Conservation (phyloP, 1,284 basidiomycete species). For the Cerioporus squamosus region DNA sequence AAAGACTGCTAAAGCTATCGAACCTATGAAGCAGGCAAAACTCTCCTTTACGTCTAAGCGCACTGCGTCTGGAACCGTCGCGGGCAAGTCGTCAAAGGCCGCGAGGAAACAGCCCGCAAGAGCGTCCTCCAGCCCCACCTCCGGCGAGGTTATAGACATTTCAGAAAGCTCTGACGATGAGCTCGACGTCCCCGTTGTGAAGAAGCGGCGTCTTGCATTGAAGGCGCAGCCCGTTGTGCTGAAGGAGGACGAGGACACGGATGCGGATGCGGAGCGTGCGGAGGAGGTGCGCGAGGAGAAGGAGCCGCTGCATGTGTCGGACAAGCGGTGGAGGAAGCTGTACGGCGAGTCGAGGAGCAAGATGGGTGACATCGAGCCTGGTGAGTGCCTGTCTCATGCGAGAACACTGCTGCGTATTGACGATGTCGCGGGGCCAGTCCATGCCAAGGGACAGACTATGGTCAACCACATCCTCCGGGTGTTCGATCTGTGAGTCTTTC, state of each 20-base stretch:
- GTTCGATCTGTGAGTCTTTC: conserved; percentile 71
- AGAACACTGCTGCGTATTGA: not conserved
- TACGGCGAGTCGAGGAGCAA: conserved; percentile 51
- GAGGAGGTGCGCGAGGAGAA: conserved; percentile 25
- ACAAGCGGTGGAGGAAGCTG: conserved; percentile 58
- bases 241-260: not conserved
- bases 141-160: conserved; percentile 10
- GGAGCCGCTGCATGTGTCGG: conserved; percentile 41
- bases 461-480: conserved; percentile 77
- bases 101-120: conserved; percentile 7
- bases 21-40: conserved; percentile 17
- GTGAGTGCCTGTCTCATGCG: conserved; percentile 46
- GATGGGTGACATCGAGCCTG: conserved; percentile 60
- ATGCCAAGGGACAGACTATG: conserved; percentile 62
- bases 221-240: not conserved
- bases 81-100: conserved; percentile 10
- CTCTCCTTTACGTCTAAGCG: conserved; percentile 25
- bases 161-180: conserved; percentile 14
- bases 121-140: conserved; percentile 7
- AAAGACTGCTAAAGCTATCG: not conserved
- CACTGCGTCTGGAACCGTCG: conserved; percentile 9
- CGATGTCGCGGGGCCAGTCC: conserved; percentile 42
- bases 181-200: not conserved
- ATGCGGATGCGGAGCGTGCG: not conserved
- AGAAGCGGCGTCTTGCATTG: conserved; percentile 13